Base-by-base conservation (phyloP, 805 yeast genomes). In the Sugiyamaella marilandica region DNA sequence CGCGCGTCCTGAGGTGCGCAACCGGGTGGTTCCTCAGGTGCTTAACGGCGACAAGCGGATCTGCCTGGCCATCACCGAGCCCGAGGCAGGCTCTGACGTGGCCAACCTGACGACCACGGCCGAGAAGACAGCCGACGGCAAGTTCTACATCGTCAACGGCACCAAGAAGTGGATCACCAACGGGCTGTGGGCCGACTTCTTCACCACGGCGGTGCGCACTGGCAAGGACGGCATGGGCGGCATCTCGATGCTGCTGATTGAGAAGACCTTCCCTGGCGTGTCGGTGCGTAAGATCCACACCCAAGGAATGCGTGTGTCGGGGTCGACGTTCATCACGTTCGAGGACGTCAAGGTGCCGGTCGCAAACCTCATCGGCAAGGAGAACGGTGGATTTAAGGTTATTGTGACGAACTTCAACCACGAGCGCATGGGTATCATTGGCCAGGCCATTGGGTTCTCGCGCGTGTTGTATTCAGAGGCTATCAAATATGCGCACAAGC, bases 131-230 rank as follows among this genome's bases (percentile, higher is more conserved):
- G 64, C 62, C n/a, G 74, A 71, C 44, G 76, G 75, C 35, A 69
- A 70, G 67, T 65, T 61, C 60, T 72, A 59, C 58, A 59, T 69
- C 41, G 70, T 72, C 49, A 71, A 65, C 55, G 76, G 76, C 36
- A 70, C 70, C 51, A 72, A 72, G 65, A 73, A 72, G 61, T 72
- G 76, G 76, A 72, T 72, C 65, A 73, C 76, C 50, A 73, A 73
- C 57, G 76, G 76, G 37, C 60, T 70, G 46, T 70, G 69, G 62
- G 56, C 73, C 26, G 76, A 72, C 60, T 72, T 71, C 63, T 72
- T 72, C 61, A 70, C 75, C 9, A 72, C 69, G 16, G 76, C 76
- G 16, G 73, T 70, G 48, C 71, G 76, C 45, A 73, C 76, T n/a
- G 76, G 76, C 29, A 69, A 67, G 29, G 56, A 57, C 9, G 75